Evolutionary conservation across 2,329 filamentous ascomycete species (phyloP).

Genomic region (Cyphellophora attinorum): DNA sequence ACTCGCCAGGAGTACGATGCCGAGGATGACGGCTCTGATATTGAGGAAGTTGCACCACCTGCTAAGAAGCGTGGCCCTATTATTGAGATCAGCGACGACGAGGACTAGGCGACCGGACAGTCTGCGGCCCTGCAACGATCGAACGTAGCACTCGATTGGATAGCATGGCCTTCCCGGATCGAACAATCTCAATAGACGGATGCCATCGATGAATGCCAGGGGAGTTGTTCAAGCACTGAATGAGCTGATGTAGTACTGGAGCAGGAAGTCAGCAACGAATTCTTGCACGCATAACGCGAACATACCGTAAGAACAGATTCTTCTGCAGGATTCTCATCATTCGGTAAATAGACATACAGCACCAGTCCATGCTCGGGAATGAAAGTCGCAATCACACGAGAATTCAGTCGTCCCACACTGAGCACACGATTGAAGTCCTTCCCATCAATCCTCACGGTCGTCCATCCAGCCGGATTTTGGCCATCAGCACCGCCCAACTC

Average conservation of each 20-base stretch:
- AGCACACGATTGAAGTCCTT: conserved; percentile 92
- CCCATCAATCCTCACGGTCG: conserved; percentile 81
- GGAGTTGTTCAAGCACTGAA: conserved; percentile 20
- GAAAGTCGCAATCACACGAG: conserved; percentile 78
- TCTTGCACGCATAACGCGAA: conserved; percentile 2
- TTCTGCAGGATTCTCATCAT: conserved; percentile 28
- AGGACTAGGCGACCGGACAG: no score
- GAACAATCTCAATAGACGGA: no score
- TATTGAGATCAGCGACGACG: no score
- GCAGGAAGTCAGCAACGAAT: not conserved
- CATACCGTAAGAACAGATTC: conserved; percentile 37
- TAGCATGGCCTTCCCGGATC: no score
- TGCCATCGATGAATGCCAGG: no score
- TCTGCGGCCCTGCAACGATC: no score
- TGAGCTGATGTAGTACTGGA: conserved; percentile 36
- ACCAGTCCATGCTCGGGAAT: conserved; percentile 36
- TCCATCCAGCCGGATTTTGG: conserved; percentile 73
- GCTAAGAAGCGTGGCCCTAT: no score
- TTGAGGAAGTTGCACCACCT: no score
- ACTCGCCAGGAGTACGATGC: no score
- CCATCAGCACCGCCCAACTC: conserved; percentile 44
- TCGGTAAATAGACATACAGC: conserved; percentile 35
- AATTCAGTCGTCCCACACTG: conserved; percentile 80
- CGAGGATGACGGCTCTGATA: no score
- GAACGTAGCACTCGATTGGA: no score